Evolutionary conservation across 2,329 filamentous ascomycete species (phyloP), one percentile per base, ranked within the genome.

Genomic region (Colletotrichum tropicicola): DNA sequence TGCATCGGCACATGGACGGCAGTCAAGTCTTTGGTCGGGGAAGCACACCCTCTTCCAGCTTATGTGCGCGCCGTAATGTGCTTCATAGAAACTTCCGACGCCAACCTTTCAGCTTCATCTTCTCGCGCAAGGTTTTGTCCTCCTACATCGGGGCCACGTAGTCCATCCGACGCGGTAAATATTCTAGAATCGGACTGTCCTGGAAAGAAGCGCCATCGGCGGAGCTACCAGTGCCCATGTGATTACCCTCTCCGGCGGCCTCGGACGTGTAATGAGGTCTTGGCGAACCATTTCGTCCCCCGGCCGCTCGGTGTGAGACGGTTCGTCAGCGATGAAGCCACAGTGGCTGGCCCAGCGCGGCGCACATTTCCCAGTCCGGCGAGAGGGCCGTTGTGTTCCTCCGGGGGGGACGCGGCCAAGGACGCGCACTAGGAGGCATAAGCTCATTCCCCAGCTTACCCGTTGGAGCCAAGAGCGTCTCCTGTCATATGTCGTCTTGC

Each of bases 341-440:
- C 35, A 45, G 53, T 52, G 45, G 59, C 59, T 63, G 21, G 47
- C 30, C 52, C 21, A 12, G 54, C 53, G 30, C 41, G 55, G 30
- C 55, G 47, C 15, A 4, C 32, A 23, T 48, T 59, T 23, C 55
- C 41, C 6, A 12, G 48, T 45, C 19, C 19, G 48, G 60, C 21
- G 30, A 53, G 3, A 13, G 43, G 44, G 23, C 55, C 60, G 41
- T 47, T 27, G 10, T n/a, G 17, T 39, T 45, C 32, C 17, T 30
- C 35, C 13, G n/a, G 30, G 41, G n/a, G 15, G 30, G 19, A 21
- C n/a, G 17, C 17, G 10, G 37, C 25, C 21, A 47, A 28, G 30
- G 19, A 21, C 6, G 23, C 54, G 32, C 37, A 44, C 53, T 56
- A 56, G 53, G 12, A 47, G 30, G 41, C 53, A 56, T 56, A 56